Evolutionary conservation across 176 grass and related monocot species (phyloP).

Genomic region (Puya raimondii): DNA sequence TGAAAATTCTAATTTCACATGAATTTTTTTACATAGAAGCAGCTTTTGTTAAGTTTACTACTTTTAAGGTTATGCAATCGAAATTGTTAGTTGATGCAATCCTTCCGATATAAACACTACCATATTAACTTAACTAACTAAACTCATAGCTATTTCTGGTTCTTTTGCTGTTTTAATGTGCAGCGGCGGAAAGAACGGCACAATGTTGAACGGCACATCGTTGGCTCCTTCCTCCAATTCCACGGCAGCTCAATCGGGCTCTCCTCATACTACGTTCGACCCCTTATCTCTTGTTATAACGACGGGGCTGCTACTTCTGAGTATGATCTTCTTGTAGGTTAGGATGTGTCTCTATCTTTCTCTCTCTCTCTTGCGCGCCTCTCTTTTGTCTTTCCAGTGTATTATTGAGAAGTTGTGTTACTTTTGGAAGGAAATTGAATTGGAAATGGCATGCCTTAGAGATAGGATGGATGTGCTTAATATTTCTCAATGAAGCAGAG

Average conservation of each 20-base stretch:
- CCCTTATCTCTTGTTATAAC: constrained; percentile 7
- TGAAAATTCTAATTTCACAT: too few species aligned
- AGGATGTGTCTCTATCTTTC: constrained; percentile 8
- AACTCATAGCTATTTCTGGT: background rate
- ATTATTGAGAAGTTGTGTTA: background rate
- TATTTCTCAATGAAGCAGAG: background rate
- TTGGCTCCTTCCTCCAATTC: constrained; percentile 74
- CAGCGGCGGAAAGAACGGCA: constrained; percentile 62
- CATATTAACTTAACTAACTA: background rate
- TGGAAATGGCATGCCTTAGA: background rate
- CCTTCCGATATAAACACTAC: background rate
- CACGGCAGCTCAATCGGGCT: constrained; percentile 34
- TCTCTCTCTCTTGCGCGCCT: too few species aligned
- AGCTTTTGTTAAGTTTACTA: too few species aligned
- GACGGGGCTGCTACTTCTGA: constrained; percentile 23
- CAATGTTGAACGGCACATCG: constrained; percentile 53
- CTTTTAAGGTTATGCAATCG: too few species aligned
- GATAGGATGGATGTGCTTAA: constrained; percentile 2
- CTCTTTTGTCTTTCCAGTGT: background rate
- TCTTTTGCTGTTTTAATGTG: background rate
- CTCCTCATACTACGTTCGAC: constrained; percentile 18
- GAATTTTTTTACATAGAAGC: too few species aligned
- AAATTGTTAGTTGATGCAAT: too few species aligned
- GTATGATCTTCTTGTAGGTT: constrained; percentile 39
- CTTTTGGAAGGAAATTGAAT: background rate